Evolutionary conservation across 257 asterid species (phyloP).

Genomic region (Anisodus acutangulus): DNA sequence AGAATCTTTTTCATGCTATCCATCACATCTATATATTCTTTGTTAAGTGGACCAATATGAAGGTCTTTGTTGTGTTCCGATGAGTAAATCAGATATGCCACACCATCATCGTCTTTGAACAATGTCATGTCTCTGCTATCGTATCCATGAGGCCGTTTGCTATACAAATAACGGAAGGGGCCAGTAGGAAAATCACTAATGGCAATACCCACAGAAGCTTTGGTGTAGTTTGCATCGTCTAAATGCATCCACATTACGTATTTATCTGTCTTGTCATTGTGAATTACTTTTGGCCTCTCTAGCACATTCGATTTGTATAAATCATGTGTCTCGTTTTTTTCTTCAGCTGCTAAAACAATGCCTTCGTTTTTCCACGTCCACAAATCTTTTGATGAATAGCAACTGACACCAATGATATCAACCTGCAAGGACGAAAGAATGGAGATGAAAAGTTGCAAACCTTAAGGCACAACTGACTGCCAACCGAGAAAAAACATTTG

Average conservation of each 20-base stretch:
- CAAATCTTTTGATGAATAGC: constrained; percentile 90
- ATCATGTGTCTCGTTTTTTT: constrained; percentile 68
- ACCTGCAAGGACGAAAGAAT: constrained; percentile 55
- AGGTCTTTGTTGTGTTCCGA: constrained; percentile 89
- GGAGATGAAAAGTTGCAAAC: background rate
- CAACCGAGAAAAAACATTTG: background rate
- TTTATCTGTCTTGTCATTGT: constrained; percentile 64
- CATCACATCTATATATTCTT: constrained; percentile 66
- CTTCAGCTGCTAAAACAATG: constrained; percentile 83
- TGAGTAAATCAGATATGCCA: constrained; percentile 84
- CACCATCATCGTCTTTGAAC: constrained; percentile 80
- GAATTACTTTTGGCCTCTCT: constrained; percentile 97
- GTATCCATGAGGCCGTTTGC: constrained; percentile 82
- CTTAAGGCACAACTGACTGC: background rate
- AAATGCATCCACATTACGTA: constrained; percentile 98
- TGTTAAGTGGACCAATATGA: constrained; percentile 70
- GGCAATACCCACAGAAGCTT: constrained; percentile 88
- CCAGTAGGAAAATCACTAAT: constrained; percentile 70
- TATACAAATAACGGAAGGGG: constrained; percentile 75
- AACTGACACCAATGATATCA: constrained; percentile 91
- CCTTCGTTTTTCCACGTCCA: constrained; percentile 98
- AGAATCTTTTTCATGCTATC: constrained; percentile 61
- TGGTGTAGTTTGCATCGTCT: constrained; percentile 83
- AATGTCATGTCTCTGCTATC: constrained; percentile 97
- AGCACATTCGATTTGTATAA: constrained; percentile 81